Conservation (phyloP, 495 filamentous ascomycete genomes). For the Ascodesmis nigricans region DNA sequence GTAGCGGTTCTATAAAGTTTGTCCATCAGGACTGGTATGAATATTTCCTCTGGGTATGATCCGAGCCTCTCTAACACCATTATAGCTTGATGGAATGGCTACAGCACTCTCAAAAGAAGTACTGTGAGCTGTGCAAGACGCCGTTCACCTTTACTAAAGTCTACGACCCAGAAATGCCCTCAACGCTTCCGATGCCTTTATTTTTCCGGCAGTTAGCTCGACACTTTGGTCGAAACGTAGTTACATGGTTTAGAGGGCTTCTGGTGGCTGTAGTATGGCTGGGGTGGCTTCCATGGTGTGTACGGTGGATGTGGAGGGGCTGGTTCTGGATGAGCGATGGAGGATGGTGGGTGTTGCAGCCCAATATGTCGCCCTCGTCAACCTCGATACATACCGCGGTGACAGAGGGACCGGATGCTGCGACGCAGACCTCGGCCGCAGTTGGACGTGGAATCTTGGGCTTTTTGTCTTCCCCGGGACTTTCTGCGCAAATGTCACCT, state of each 20-base stretch:
- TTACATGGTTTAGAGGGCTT: conserved; percentile 53
- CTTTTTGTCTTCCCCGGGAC: conserved; percentile 10
- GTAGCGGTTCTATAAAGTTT: conserved; percentile 92
- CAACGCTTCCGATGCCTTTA: conserved; percentile 50
- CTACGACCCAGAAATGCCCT: conserved; percentile 83
- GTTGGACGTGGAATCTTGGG: conserved; percentile 13
- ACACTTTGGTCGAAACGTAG: conserved; percentile 43
- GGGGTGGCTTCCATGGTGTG: conserved; percentile 66
- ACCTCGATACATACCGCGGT: neutral
- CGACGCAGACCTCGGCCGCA: conserved; percentile 10
- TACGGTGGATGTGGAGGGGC: conserved; percentile 74
- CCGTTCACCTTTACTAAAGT: conserved; percentile 94
- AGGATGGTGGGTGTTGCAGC: conserved; percentile 36
- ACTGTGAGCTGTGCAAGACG: conserved; percentile 98
- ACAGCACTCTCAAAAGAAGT: conserved; percentile 91
- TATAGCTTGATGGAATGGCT: conserved; percentile 76
- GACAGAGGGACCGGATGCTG: neutral
- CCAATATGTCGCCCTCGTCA: neutral
- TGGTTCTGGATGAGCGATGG: conserved; percentile 94
- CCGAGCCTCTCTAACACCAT: conserved; percentile 4
- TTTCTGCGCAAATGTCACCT: conserved; percentile 14
- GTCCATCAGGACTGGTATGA: conserved; percentile 77
- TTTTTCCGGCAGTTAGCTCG: conserved; percentile 54
- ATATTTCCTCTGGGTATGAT: conserved; percentile 1
- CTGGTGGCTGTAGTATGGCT: conserved; percentile 79